Evolutionary conservation across 768 basidiomycete genomes (phyloP), one percentile per base, ranked within the genome.

Genomic region (Lactifluus volemus): DNA sequence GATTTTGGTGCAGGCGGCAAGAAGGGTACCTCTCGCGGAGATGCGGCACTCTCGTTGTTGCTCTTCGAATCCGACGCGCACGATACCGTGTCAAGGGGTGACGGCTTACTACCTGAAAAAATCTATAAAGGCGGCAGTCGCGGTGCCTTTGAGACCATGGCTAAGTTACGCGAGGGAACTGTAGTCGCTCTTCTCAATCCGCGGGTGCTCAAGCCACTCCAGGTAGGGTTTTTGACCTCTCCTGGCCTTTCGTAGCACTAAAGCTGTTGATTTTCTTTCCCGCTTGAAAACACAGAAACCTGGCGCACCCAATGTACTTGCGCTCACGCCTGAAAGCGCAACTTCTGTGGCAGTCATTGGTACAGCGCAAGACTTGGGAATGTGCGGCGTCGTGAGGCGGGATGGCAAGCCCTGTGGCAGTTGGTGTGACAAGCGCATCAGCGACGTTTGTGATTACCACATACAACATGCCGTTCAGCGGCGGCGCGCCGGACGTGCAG

Each of bases 181-280:
- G 94, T 98, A 5, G 77, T 98, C 44, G 90, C 92, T 1, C 78
- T 99, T 45, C 75, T 98, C 19, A 97, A 96, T 68, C 93, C 97
- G 0, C 81, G 80, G 55, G 81, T 98, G 49, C 74, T 97, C 59
- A 90, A 90, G 68, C 94, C 94, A 11, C 87, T 88, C 64, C 85
- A 90, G 73, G 92, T 92, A 32, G 49, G 49, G 49, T 38, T 47
- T 29, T 36, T 32, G 11, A 0, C 29, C 41, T 34, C 52, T 32
- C 38, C 15, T 15, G 17, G 8, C 0, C 38, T 49, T 34, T 7
- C n/a, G 12, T 25, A 6, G 15, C 45, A 25, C 15, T 44, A 14
- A 52, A 34, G 41, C 6, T n/a, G 17, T 7, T 30, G 30, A 9
- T 5, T 34, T n/a, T 41, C 32, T 41, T 34, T 5, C 19, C 42